Conservation (phyloP, 179 eudicot genomes). For the Heliamphora pulchella region DNA sequence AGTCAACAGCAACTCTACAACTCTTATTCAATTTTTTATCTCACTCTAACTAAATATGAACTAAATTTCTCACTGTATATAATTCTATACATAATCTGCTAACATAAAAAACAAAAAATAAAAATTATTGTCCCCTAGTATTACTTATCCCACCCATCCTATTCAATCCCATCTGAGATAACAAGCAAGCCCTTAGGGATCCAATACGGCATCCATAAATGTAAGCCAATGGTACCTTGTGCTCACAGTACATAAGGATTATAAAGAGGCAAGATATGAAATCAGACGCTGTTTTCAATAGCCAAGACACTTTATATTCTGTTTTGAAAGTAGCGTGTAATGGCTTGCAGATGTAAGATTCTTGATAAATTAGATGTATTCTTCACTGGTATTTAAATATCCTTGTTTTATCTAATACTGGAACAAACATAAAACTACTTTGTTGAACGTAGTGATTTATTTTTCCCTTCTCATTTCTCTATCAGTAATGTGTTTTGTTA, state of each 20-base stretch:
- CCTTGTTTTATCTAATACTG: background rate
- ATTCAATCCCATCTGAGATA: no score
- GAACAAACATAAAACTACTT: background rate
- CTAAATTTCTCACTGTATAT: no score
- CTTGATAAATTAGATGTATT: background rate
- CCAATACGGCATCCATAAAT: background rate
- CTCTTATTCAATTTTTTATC: no score
- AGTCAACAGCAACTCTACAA: no score
- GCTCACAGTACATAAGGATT: background rate
- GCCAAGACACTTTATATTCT: background rate
- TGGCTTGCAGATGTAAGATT: background rate
- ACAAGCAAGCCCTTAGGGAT: no score
- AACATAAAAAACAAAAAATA: no score
- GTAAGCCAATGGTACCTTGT: background rate
- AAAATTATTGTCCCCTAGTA: no score
- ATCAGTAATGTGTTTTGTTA: background rate
- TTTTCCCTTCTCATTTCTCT: background rate
- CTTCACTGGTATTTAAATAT: background rate
- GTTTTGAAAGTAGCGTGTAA: background rate
- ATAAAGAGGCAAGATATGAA: background rate
- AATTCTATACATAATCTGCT: no score
- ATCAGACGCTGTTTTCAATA: background rate
- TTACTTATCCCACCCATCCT: no score
- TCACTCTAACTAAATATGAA: no score
- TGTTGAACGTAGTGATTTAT: background rate